phyloP scores from a whole-genome alignment of 1,284 basidiomycete species.

The Acaromyces ingoldii region DNA sequence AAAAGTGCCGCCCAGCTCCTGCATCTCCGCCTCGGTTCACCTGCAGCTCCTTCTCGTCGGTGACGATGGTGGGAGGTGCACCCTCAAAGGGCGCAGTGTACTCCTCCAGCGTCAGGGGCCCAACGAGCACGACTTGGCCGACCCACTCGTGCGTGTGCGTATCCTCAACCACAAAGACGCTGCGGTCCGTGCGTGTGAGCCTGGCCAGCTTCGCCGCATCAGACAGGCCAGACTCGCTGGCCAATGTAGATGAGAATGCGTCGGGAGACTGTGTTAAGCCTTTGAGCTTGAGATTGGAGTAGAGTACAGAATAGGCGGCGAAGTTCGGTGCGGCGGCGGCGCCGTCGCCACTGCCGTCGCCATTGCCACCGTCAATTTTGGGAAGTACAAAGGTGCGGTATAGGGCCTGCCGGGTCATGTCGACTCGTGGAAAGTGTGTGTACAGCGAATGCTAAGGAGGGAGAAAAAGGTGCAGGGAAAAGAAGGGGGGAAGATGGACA shows the following conservation, averaged over 20 bases:
- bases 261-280: conserved; percentile 13
- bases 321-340: no score
- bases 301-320: no score
- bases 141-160: conserved; percentile 4
- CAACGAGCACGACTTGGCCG: conserved; percentile 10
- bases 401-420: no score
- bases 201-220: conserved; percentile 4
- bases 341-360: no score
- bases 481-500: no score
- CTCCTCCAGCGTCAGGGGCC: conserved; percentile 6
- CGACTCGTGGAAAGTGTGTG: no score
- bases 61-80: background rate
- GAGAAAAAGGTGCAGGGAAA: no score
- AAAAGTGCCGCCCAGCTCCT: background rate
- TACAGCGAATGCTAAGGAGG: no score
- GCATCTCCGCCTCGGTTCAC: background rate
- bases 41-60: background rate
- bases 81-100: conserved; percentile 8
- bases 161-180: conserved; percentile 10
- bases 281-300: conserved; percentile 8
- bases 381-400: no score
- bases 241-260: conserved; percentile 13
- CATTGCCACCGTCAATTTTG: no score
- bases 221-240: conserved; percentile 5
- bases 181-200: conserved; percentile 4